phyloP scores from a whole-genome alignment of 306 rosid species.

The Rubus idaeus region DNA sequence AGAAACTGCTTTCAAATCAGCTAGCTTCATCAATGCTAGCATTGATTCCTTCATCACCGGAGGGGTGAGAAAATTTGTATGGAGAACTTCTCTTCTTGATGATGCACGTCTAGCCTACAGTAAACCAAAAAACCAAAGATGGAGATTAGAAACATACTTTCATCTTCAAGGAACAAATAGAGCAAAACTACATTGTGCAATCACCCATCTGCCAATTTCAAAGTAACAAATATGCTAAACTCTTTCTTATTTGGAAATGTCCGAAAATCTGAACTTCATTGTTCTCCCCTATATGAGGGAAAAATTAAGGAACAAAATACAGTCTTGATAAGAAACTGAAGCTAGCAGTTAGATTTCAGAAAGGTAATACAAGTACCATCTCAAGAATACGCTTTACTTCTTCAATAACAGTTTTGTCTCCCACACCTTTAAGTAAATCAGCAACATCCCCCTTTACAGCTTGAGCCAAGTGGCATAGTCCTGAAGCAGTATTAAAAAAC shows the following conservation, averaged over 20 bases:
- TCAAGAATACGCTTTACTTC: slow-evolving; percentile 87
- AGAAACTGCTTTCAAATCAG: slow-evolving; percentile 69
- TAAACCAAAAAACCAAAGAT: slow-evolving; percentile 16
- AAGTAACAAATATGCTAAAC: background rate
- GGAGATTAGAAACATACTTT: slow-evolving; percentile 3
- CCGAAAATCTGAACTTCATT: background rate
- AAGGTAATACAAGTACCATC: slow-evolving; percentile 50
- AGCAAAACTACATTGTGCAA: background rate
- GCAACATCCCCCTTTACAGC: slow-evolving; percentile 75
- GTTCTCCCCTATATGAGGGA: background rate
- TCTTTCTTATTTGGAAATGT: background rate
- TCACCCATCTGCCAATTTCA: background rate
- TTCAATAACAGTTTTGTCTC: slow-evolving; percentile 59
- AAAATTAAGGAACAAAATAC: background rate
- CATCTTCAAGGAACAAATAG: background rate
- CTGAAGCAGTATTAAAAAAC: slow-evolving; percentile 36
- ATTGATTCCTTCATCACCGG: slow-evolving; percentile 84
- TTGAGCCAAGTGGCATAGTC: slow-evolving; percentile 51
- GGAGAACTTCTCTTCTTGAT: slow-evolving; percentile 71
- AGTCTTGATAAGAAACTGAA: slow-evolving; percentile 11
- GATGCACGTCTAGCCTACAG: slow-evolving; percentile 78
- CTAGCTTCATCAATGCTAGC: slow-evolving; percentile 66
- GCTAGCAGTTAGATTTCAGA: slow-evolving; percentile 20
- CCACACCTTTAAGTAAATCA: slow-evolving; percentile 60
- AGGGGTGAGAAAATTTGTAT: slow-evolving; percentile 83